Evolutionary conservation across 208 protist species (phyloP).

Genomic region (Angomonas deanei): DNA sequence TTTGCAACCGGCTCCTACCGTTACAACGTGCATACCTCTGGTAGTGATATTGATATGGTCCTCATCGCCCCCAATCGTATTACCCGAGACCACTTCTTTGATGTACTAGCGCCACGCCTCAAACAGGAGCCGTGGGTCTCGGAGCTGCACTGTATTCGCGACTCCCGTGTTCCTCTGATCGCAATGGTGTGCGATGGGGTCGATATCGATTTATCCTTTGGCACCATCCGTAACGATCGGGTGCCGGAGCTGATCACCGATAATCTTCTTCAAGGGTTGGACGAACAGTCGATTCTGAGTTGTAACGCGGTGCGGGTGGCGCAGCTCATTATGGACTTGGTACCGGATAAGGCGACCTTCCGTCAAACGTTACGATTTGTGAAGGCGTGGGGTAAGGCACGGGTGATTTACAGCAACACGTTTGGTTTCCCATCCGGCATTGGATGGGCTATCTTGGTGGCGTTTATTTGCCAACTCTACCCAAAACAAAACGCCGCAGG

Average conservation of each 20-base stretch:
- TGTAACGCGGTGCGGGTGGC: conserved; percentile 96
- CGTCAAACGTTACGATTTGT: conserved; percentile 94
- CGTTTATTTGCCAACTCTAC: conserved; percentile 97
- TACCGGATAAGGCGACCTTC: conserved; percentile 94
- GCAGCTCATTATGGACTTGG: conserved; percentile 94
- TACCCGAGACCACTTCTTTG: conserved; percentile 93
- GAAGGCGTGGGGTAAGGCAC: conserved; percentile 95
- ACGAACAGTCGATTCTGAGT: conserved; percentile 92
- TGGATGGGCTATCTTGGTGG: conserved; percentile 95
- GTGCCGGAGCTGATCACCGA: conserved; percentile 94
- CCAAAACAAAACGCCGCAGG: conserved; percentile 92
- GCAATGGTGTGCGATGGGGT: conserved; percentile 94
- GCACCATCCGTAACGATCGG: conserved; percentile 75
- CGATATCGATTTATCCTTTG: conserved; percentile 96
- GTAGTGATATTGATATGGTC: conserved; percentile 97
- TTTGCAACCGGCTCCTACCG: conserved; percentile 98
- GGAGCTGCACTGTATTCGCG: conserved; percentile 85
- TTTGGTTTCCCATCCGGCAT: conserved; percentile 97
- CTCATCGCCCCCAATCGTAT: conserved; percentile 92
- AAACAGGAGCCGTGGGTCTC: conserved; percentile 70
- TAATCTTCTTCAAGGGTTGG: conserved; percentile 87
- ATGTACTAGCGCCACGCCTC: conserved; percentile 76
- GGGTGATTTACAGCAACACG: conserved; percentile 95
- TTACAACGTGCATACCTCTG: conserved; percentile 95
- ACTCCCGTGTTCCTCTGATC: conserved; percentile 96